phyloP scores from a whole-genome alignment of 2,329 filamentous ascomycete genomes.

The Colletotrichum higginsianum region DNA sequence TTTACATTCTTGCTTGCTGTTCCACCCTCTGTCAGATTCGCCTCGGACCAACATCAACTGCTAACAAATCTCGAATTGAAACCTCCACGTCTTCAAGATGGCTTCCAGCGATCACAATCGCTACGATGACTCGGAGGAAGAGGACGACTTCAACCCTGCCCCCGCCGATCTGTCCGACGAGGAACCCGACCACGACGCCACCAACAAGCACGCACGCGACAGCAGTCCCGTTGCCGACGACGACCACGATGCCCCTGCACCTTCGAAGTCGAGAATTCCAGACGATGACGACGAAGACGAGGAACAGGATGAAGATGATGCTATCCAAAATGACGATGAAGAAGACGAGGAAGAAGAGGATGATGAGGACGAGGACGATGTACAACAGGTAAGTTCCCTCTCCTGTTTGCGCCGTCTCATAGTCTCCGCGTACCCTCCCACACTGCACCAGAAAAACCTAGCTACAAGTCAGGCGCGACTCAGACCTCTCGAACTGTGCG shows the following conservation, averaged over 20 bases:
- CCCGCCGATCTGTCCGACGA: constrained; percentile 82
- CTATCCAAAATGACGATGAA: constrained; percentile 53
- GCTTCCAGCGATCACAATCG: constrained; percentile 62
- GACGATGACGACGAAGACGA: constrained; percentile 57
- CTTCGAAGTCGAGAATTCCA: constrained; percentile 44
- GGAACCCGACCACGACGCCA: constrained; percentile 66
- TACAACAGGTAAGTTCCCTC: constrained; percentile 69
- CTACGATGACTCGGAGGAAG: constrained; percentile 79
- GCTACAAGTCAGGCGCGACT: neutral
- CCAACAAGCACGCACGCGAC: constrained; percentile 54
- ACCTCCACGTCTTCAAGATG: constrained; percentile 55
- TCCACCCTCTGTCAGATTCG: constrained; percentile 3
- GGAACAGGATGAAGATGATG: constrained; percentile 60
- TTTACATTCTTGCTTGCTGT: neutral
- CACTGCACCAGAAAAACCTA: neutral
- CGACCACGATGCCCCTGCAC: constrained; percentile 54
- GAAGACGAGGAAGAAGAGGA: constrained; percentile 58
- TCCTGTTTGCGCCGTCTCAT: neutral
- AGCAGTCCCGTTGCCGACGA: constrained; percentile 57
- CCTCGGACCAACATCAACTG: neutral
- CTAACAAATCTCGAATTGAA: neutral
- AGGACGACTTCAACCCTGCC: constrained; percentile 90
- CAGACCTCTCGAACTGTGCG: neutral
- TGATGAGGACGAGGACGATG: constrained; percentile 76
- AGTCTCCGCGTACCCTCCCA: too few relatives aligned